Base-by-base conservation (phyloP, 2,329 filamentous ascomycete genomes). In the Neophaeococcomyces aloes region DNA sequence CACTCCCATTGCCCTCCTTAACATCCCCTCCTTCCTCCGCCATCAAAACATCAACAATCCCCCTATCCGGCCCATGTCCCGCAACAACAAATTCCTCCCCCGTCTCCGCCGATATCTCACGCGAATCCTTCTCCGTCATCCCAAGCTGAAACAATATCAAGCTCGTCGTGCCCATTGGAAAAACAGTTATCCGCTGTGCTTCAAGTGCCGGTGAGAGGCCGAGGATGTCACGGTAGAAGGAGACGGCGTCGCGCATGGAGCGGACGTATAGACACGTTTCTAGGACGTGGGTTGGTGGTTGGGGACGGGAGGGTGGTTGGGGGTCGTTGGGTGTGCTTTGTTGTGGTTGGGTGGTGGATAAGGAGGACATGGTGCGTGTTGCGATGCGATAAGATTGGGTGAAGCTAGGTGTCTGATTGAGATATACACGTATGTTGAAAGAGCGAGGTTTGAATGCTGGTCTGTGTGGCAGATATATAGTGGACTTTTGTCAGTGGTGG, bases 221-320 rank as follows among this genome's bases (percentile, higher is more conserved):
- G n/a, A 59, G 39, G 1, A 50, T 33, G 3, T 55, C 48, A 23
- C 48, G 53, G 45, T 59, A 59, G 44, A 59, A 59, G 13, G 53
- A 49, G 11, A 50, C 46, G 3, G 56, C 47, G 4, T 46, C 38
- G 1, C 41, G 42, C 18, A 59, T 19, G 38, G 57, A 54, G 17
- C 53, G 53, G 34, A 58, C 57, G 39, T 58, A 57, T 10, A 59
- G 50, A 42, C 51, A 52, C 17, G 57, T 59, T 36, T 59, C 57
- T 8, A 59, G 48, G 37, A 59, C 52, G 44, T 59, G 57, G 8
- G 53, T 53, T 23, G 23, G 23, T 27, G 23, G 23, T 10, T 5
- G 10, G 5, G 23, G 23, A 6, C 23, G 23, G 10, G 23, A 27
- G 5, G 23, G 10, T 27, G 23, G 23, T 27, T 10, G 23, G 10